These are phyloP conservation scores for Gardenia jasminoides DNA, from an alignment of 257 asterid species.

Conservation along the genomic window DNA sequence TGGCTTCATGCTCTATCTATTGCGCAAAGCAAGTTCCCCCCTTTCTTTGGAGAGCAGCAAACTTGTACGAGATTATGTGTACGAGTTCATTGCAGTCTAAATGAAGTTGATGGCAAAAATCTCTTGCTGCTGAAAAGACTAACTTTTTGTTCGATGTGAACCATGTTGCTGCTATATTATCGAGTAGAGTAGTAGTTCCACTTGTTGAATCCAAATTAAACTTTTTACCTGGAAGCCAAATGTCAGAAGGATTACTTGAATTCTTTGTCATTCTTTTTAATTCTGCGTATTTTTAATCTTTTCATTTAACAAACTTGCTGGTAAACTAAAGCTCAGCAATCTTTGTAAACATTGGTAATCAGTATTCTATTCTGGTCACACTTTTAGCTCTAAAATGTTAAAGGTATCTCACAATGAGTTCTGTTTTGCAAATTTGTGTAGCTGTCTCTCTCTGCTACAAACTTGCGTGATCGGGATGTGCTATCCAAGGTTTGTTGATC, in stretches of 20 bases:
- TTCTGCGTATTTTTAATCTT: neutral
- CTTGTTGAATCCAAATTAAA: neutral
- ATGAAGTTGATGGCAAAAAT: neutral
- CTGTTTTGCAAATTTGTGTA: conserved; percentile 40
- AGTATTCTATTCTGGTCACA: neutral
- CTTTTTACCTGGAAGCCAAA: neutral
- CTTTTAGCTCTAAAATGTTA: neutral
- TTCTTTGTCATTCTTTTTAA: neutral
- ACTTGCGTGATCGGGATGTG: conserved; percentile 82
- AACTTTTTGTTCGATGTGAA: neutral
- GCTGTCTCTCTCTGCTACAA: conserved; percentile 86
- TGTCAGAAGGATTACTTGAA: neutral
- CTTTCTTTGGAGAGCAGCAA: neutral
- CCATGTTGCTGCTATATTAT: neutral
- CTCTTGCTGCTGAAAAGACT: neutral
- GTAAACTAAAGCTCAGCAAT: neutral
- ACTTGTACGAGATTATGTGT: neutral
- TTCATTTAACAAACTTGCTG: neutral
- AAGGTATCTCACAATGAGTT: conserved; percentile 17
- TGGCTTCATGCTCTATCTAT: neutral
- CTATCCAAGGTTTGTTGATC: conserved; percentile 85
- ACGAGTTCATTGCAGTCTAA: neutral
- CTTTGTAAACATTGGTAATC: neutral
- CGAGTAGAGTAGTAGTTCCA: neutral
- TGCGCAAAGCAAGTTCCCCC: neutral